phyloP scores from a whole-genome alignment of 192 early-diverging fungal species.

The Martensiomyces pterosporus region DNA sequence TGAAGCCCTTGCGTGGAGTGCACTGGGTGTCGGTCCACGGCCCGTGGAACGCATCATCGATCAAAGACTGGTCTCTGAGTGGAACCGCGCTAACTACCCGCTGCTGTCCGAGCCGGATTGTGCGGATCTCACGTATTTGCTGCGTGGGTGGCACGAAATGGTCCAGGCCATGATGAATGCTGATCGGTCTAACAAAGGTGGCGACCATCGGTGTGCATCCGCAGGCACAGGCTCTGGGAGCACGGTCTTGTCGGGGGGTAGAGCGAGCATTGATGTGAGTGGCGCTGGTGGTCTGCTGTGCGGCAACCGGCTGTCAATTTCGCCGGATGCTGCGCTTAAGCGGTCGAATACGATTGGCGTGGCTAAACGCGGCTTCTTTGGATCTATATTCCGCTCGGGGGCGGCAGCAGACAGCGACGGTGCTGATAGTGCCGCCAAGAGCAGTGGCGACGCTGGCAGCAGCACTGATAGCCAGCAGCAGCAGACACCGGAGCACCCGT shows the following conservation, averaged over 20 bases:
- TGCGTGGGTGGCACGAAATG: slow-evolving; percentile 47
- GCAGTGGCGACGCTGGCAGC: too few species aligned
- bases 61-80: slow-evolving; percentile 44
- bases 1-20: slow-evolving; percentile 64
- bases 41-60: slow-evolving; percentile 37
- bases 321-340: slow-evolving; percentile 18
- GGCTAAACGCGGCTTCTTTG: slow-evolving; percentile 24
- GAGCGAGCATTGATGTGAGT: slow-evolving; percentile 39
- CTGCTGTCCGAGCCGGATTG: slow-evolving; percentile 20
- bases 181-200: slow-evolving; percentile 7
- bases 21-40: slow-evolving; percentile 33
- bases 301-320: background rate
- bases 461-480: too few species aligned
- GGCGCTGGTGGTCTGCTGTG: slow-evolving; percentile 7
- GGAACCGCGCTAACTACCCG: slow-evolving; percentile 39
- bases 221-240: too few species aligned
- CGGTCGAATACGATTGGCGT: slow-evolving; percentile 47
- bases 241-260: too few species aligned
- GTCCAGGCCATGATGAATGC: slow-evolving; percentile 30
- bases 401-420: background rate
- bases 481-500: too few species aligned
- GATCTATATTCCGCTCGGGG: slow-evolving; percentile 20
- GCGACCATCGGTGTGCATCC: too few species aligned
- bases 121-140: slow-evolving; percentile 31
- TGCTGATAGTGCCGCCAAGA: background rate